phyloP scores from a whole-genome alignment of 495 filamentous ascomycete genomes.

The Acidomyces sp. region DNA sequence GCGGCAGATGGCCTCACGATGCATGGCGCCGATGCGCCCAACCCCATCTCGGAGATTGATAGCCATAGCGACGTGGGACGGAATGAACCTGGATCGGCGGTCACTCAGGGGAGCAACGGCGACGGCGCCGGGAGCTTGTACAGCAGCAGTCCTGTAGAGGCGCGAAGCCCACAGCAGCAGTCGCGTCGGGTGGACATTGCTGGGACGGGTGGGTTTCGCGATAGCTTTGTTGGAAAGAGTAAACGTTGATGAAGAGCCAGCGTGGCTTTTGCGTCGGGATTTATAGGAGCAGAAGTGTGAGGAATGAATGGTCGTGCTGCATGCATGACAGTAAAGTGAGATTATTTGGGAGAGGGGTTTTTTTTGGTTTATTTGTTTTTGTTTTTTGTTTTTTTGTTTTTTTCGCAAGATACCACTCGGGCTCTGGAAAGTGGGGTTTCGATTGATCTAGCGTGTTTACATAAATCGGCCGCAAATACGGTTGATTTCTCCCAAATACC shows the following conservation, averaged over 20 bases:
- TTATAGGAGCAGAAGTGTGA: not conserved
- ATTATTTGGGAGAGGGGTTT: too few relatives aligned
- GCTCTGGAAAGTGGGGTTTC: too few relatives aligned
- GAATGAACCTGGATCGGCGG: not conserved
- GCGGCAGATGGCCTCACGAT: slow-evolving; percentile 16
- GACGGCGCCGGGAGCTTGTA: slow-evolving; percentile 1
- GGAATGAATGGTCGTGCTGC: not conserved
- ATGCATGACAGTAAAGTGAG: too few relatives aligned
- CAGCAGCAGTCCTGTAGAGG: slow-evolving; percentile 13
- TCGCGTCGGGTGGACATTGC: slow-evolving; percentile 3
- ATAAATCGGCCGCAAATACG: too few relatives aligned
- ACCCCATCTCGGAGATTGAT: slow-evolving; percentile 12
- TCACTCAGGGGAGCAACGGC: not conserved
- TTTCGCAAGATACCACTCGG: too few relatives aligned
- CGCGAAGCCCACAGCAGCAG: not conserved
- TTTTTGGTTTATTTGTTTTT: too few relatives aligned
- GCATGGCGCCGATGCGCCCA: slow-evolving; percentile 10
- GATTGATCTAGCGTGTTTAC: too few relatives aligned
- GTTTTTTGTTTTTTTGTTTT: too few relatives aligned
- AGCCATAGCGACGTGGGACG: slow-evolving; percentile 11
- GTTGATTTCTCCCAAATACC: too few relatives aligned
- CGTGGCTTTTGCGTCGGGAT: not conserved
- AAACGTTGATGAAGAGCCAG: not conserved
- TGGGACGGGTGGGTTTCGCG: slow-evolving; percentile 11
- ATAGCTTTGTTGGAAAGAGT: slow-evolving; percentile 2